These are phyloP conservation scores for Flaveria trinervia DNA, from an alignment of 129 eudicot genomes.

Conservation along the genomic window DNA sequence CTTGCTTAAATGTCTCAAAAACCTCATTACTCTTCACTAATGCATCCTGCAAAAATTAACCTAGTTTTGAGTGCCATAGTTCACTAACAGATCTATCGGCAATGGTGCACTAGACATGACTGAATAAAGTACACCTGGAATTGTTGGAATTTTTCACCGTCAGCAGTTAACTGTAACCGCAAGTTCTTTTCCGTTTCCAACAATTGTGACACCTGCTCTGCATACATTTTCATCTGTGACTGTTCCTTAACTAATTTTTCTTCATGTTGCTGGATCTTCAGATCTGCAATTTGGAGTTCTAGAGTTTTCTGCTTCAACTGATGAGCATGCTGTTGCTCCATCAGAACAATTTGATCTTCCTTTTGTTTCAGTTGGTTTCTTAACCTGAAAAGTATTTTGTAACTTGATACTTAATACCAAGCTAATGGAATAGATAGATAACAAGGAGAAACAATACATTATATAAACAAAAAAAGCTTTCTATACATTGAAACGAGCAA, in stretches of 20 bases:
- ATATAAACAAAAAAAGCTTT: not conserved
- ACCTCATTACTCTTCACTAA: conserved; percentile 93
- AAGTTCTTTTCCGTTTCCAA: conserved; percentile 87
- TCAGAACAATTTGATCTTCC: conserved; percentile 79
- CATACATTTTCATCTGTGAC: conserved; percentile 82
- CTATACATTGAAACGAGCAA: not conserved
- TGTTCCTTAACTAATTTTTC: conserved; percentile 74
- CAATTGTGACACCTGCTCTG: conserved; percentile 85
- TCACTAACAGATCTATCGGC: not conserved
- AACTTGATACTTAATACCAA: conserved; percentile 18
- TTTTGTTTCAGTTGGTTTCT: conserved; percentile 76
- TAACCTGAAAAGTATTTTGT: conserved; percentile 52
- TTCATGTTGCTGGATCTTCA: conserved; percentile 86
- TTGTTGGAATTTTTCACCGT: conserved; percentile 96
- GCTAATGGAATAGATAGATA: conserved; percentile 5
- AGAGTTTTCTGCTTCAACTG: conserved; percentile 89
- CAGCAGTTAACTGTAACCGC: conserved; percentile 84
- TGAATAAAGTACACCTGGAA: conserved; percentile 59
- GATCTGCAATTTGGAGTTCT: conserved; percentile 91
- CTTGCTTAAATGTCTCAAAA: conserved; percentile 94
- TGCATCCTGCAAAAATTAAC: conserved; percentile 69
- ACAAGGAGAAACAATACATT: not conserved
- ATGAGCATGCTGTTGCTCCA: conserved; percentile 73
- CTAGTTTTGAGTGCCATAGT: conserved; percentile 11
- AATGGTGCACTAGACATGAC: not conserved